Conservation (phyloP, 2,329 filamentous ascomycete species). For the Periglandula ipomoeae region DNA sequence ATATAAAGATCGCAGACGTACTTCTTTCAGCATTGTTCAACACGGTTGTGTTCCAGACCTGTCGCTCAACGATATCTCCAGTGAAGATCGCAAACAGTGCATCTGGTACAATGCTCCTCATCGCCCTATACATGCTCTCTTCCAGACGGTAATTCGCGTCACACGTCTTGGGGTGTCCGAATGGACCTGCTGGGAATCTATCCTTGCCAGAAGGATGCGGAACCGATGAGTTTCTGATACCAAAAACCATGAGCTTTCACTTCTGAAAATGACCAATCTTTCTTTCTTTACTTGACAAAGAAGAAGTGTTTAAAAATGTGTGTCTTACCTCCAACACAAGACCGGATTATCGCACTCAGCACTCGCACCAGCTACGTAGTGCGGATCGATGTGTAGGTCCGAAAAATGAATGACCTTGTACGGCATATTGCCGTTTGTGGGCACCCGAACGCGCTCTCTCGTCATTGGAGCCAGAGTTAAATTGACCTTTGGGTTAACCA, state of each 20-base stretch:
- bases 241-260: no score
- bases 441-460: no score
- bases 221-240: neutral
- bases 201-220: neutral
- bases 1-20: no score
- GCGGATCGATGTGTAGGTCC: conserved; percentile 1
- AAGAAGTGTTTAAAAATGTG: no score
- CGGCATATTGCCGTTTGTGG: neutral
- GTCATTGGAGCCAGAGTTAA: neutral
- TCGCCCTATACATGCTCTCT: conserved; percentile 2
- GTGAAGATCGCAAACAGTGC: neutral
- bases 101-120: neutral
- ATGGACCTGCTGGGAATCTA: neutral
- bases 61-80: neutral
- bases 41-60: neutral
- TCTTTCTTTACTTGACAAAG: no score
- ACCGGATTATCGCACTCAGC: conserved; percentile 13
- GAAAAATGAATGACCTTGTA: conserved; percentile 1
- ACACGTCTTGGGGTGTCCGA: neutral
- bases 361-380: neutral
- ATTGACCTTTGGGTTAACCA: neutral
- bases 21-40: conserved; percentile 12
- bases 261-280: no score
- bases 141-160: neutral
- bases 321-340: conserved; percentile 9